These are phyloP conservation scores for Nicotiana sylvestris DNA, from an alignment of 257 asterid species.

Conservation along the genomic window DNA sequence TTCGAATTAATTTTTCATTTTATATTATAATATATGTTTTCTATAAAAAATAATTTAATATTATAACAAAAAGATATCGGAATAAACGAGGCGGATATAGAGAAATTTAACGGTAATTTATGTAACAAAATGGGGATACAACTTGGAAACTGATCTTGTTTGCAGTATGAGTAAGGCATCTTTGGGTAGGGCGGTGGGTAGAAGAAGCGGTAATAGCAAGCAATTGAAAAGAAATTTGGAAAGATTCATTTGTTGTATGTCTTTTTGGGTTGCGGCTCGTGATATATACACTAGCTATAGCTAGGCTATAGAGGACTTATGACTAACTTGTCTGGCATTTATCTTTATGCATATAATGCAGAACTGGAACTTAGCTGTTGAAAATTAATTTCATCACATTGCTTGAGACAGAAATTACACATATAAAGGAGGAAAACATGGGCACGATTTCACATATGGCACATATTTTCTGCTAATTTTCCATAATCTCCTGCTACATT, in stretches of 20 bases:
- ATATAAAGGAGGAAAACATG: background rate
- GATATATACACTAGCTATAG: background rate
- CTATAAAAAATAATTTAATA: no score
- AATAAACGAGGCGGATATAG: no score
- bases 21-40: no score
- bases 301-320: background rate
- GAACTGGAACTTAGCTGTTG: slow-evolving; percentile 4
- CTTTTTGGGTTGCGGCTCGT: background rate
- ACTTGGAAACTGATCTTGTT: background rate
- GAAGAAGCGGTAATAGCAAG: background rate
- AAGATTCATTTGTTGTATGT: background rate
- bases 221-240: background rate
- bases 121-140: background rate
- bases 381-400: background rate
- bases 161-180: background rate
- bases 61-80: no score
- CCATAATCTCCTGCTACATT: background rate
- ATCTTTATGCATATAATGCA: background rate
- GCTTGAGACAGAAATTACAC: background rate
- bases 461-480: background rate
- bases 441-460: background rate
- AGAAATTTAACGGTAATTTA: no score
- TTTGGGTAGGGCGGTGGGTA: slow-evolving; percentile 3
- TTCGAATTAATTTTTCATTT: no score
- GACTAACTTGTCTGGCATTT: no score